Conservation (phyloP, 2,329 filamentous ascomycete species). For the Thielaviopsis populi region DNA sequence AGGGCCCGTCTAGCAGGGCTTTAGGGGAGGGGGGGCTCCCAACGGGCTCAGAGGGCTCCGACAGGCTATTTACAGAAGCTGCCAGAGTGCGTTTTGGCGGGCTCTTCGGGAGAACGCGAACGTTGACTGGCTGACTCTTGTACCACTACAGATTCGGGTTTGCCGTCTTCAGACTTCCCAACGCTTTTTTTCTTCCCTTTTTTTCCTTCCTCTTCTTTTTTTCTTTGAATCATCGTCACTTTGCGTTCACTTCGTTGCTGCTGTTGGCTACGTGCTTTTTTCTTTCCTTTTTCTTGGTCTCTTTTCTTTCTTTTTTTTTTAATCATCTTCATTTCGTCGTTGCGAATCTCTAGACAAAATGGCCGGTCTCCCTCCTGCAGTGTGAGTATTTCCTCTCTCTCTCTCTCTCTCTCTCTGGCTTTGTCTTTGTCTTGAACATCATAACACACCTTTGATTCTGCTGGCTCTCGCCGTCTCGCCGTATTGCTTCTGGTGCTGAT, state of each 20-base stretch:
- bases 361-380: slow-evolving; percentile 19
- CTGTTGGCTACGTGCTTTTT: neutral
- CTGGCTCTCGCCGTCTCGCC: neutral
- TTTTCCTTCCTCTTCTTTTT: neutral
- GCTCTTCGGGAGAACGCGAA: neutral
- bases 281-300: neutral
- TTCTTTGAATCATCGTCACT: neutral
- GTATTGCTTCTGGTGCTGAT: neutral
- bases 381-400: slow-evolving; percentile 15
- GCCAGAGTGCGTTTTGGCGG: neutral
- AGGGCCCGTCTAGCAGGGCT: neutral
- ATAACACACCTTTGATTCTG: no score
- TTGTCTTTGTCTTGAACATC: neutral
- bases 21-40: no score
- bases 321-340: neutral
- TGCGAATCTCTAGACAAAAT: slow-evolving; percentile 14
- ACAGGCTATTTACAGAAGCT: neutral
- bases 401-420: neutral
- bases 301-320: neutral
- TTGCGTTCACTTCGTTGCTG: neutral
- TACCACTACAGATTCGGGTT: neutral
- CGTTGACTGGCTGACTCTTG: neutral
- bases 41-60: neutral
- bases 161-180: neutral
- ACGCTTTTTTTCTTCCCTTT: neutral